Evolutionary conservation across 768 basidiomycete genomes (phyloP), one percentile per base, ranked within the genome.

Genomic region (Dentipellis sp.): DNA sequence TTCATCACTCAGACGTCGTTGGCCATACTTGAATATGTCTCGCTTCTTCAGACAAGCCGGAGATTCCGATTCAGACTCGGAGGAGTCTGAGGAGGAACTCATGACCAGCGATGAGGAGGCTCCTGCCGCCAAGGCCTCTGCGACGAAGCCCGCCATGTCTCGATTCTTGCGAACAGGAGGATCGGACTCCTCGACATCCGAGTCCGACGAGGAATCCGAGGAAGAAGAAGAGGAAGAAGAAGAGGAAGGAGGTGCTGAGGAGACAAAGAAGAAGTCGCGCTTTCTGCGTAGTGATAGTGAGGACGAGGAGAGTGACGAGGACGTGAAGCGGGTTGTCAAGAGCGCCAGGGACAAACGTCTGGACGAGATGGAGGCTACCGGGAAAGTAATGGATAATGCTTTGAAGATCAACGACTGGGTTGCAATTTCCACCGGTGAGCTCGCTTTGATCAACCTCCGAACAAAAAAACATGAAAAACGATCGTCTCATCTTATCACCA

Each of bases 321-420:
- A 85, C 52, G 83, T 82, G 38, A 82, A 77, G 64, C 79, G 80
- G 16, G 81, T 84, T 37, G 80, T 88, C 49, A 82, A 91, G 69
- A 92, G 90, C 66, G 94, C 95, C 40, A 88, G 88, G 64, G 91
- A 94, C 70, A 94, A 91, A 70, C 79, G 94, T 53, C 70, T 94
- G 66, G 92, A 88, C 50, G 97, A 98, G 77, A 94, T 98, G 83
- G 94, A 97, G 70, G 83, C 83, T 1, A 88, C 87, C 3, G 91
- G 91, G 55, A 94, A 88, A 72, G 77, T 77, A 49, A 97, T 98
- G 75, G 91, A 95, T 49, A 98, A 99, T 67, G 94, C 87, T 17
- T 76, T 90, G 59, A 95, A 91, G 77, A 94, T 95, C 63, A 95
- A 94, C 64, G 94, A 99, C 72, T 99, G 97, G 97, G 84, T 86